These are phyloP conservation scores for Erodium texanum DNA, from an alignment of 441 rosid species.

Conservation along the genomic window DNA sequence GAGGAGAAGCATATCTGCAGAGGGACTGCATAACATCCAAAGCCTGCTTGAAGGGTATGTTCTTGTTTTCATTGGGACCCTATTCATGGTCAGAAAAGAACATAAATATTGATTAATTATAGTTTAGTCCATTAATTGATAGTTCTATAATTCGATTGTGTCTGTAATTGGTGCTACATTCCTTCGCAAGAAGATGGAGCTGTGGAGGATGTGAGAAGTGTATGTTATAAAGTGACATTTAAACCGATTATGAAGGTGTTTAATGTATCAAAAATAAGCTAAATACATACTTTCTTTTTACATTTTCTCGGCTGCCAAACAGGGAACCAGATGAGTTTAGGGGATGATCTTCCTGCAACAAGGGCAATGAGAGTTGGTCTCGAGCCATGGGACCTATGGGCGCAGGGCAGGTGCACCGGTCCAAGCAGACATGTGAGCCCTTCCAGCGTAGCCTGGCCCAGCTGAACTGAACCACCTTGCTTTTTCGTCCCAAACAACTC, in stretches of 20 bases:
- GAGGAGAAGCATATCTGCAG: conserved; percentile 49
- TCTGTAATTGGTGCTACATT: background rate
- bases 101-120: background rate
- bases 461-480: conserved; percentile 25
- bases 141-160: background rate
- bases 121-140: background rate
- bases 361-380: conserved; percentile 52
- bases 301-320: background rate
- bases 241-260: too few species aligned
- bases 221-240: too few species aligned
- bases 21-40: conserved; percentile 41
- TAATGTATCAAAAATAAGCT: background rate
- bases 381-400: conserved; percentile 74
- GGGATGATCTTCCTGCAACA: conserved; percentile 49
- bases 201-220: background rate
- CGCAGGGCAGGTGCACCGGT: conserved; percentile 49
- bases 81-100: background rate
- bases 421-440: conserved; percentile 51
- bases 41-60: conserved; percentile 29
- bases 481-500: conserved; percentile 31
- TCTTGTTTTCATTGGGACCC: background rate
- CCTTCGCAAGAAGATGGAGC: background rate
- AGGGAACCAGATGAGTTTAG: background rate
- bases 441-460: conserved; percentile 55
- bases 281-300: too few species aligned